phyloP scores from a whole-genome alignment of 2,329 filamentous ascomycete species.

The Fusarium sp. region DNA sequence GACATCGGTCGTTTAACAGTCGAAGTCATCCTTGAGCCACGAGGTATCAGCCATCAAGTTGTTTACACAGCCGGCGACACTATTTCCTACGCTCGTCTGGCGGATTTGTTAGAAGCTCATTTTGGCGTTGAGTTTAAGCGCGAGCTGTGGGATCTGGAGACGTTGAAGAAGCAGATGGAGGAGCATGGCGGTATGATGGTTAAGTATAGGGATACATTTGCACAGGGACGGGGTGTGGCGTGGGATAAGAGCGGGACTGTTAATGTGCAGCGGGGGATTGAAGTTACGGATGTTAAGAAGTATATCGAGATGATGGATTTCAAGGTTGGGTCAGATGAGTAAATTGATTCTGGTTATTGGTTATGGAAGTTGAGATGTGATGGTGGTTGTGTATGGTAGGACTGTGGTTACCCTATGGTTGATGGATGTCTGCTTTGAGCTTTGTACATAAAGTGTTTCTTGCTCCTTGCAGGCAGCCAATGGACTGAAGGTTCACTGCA shows the following conservation, averaged over 20 bases:
- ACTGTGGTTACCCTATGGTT: background rate
- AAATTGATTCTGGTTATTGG: background rate
- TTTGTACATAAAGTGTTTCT: background rate
- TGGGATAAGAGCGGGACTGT: slow-evolving; percentile 67
- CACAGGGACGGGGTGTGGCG: slow-evolving; percentile 65
- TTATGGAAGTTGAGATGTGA: background rate
- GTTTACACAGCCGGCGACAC: slow-evolving; percentile 73
- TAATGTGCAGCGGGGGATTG: slow-evolving; percentile 62
- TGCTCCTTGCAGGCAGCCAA: too few species aligned
- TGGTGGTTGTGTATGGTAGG: background rate
- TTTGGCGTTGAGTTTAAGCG: slow-evolving; percentile 55
- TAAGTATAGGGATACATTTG: slow-evolving; percentile 73
- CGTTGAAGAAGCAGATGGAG: slow-evolving; percentile 58
- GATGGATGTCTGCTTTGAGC: background rate
- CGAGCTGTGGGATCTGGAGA: slow-evolving; percentile 61
- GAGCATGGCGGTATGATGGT: slow-evolving; percentile 61
- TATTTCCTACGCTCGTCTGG: slow-evolving; percentile 65
- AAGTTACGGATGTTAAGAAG: slow-evolving; percentile 55
- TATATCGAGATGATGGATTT: slow-evolving; percentile 49
- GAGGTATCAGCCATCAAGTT: slow-evolving; percentile 53
- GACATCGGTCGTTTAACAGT: slow-evolving; percentile 73
- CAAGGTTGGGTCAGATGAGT: slow-evolving; percentile 16
- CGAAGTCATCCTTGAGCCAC: slow-evolving; percentile 61
- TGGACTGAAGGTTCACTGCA: too few species aligned
- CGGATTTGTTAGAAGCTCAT: slow-evolving; percentile 61